Conservation (phyloP, 768 basidiomycete genomes). For the Podaxis carcinomalis region DNA sequence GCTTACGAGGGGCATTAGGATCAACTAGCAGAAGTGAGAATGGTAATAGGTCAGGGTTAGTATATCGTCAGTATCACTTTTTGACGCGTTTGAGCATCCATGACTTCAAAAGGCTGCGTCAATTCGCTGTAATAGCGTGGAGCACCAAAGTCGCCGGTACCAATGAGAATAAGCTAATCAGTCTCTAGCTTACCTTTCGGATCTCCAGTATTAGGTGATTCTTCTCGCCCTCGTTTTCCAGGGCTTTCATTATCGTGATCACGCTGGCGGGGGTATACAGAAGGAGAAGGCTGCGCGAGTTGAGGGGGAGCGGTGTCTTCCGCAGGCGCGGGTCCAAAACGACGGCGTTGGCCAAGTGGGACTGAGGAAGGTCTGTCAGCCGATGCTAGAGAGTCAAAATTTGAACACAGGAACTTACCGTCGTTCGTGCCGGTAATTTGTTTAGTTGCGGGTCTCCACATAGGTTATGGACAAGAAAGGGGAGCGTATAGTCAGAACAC, state of each 20-base stretch:
- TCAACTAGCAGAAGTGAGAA: conserved; percentile 57
- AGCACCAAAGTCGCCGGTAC: conserved; percentile 25
- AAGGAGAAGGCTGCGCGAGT: conserved; percentile 82
- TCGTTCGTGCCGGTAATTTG: conserved; percentile 94
- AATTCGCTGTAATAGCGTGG: conserved; percentile 28
- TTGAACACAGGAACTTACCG: conserved; percentile 43
- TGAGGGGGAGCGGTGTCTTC: conserved; percentile 83
- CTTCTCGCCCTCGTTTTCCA: conserved; percentile 62
- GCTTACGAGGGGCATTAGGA: conserved; percentile 85
- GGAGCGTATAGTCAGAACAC: conserved; percentile 10
- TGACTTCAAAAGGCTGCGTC: conserved; percentile 23
- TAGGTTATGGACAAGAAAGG: conserved; percentile 39
- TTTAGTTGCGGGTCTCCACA: conserved; percentile 89
- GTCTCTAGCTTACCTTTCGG: conserved; percentile 68
- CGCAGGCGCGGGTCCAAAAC: conserved; percentile 83
- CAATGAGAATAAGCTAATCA: conserved; percentile 20
- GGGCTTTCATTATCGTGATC: conserved; percentile 53
- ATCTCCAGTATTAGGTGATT: conserved; percentile 56
- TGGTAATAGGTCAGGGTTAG: conserved; percentile 54
- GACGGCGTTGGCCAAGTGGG: conserved; percentile 83
- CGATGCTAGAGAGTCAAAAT: conserved; percentile 9
- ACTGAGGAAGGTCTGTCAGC: conserved; percentile 34
- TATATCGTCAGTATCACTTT: conserved; percentile 21
- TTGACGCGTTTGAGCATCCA: conserved; percentile 23
- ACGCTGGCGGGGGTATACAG: conserved; percentile 71